Conservation (phyloP, 1,139 yeast species). For the Suhomyces wounanorum region DNA sequence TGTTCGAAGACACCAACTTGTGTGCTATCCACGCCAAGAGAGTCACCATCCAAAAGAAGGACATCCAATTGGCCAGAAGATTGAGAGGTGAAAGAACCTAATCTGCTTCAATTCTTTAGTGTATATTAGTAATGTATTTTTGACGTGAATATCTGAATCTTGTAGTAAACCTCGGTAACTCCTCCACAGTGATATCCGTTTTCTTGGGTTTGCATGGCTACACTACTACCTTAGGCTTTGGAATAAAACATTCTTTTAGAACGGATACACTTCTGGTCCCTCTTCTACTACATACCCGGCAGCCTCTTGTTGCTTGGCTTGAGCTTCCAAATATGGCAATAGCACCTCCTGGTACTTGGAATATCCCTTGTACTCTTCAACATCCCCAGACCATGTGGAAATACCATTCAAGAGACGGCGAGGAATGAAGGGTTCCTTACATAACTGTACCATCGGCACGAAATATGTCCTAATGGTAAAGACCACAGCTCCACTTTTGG, state of each 20-base stretch:
- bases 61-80: constrained; percentile 98
- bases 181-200: too few species aligned
- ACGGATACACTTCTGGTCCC: constrained; percentile 48
- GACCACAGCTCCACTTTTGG: constrained; percentile 58
- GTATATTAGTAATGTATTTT: constrained; percentile 19
- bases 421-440: constrained; percentile 61
- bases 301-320: constrained; percentile 53
- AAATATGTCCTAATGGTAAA: constrained; percentile 69
- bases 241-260: constrained; percentile 21
- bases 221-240: too few species aligned
- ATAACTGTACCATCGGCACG: constrained; percentile 53
- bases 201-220: too few species aligned
- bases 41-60: constrained; percentile 99
- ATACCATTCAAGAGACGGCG: constrained; percentile 59
- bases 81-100: constrained; percentile 89
- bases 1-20: constrained; percentile 95
- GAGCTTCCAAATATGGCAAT: constrained; percentile 54
- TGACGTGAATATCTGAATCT: neutral
- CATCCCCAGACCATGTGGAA: constrained; percentile 59
- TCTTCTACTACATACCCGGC: constrained; percentile 41
- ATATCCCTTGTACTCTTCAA: constrained; percentile 60
- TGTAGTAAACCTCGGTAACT: too few species aligned
- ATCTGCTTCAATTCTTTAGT: constrained; percentile 13
- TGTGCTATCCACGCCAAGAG: constrained; percentile 99
- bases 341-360: constrained; percentile 53